Evolutionary conservation across 768 basidiomycete species (phyloP).

Genomic region (Mycena metata): DNA sequence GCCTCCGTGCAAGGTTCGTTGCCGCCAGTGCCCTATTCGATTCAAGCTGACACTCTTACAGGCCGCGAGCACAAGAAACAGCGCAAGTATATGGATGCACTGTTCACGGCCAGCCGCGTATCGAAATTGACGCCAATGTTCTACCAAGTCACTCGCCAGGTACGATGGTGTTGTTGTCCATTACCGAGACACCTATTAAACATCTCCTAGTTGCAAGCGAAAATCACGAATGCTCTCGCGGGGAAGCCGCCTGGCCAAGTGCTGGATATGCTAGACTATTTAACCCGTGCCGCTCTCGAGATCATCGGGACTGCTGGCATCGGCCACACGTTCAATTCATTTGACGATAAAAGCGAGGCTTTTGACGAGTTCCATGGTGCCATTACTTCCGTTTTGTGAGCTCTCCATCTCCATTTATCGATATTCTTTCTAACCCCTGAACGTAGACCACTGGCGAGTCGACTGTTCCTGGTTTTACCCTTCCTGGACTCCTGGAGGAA

Average conservation of each 20-base stretch:
- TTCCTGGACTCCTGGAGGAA: conserved; percentile 43
- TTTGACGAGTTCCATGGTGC: conserved; percentile 36
- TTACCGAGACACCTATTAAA: background rate
- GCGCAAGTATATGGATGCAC: conserved; percentile 42
- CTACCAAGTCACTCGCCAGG: conserved; percentile 42
- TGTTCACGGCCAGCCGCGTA: conserved; percentile 42
- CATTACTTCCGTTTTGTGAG: conserved; percentile 30
- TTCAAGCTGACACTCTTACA: conserved; percentile 3
- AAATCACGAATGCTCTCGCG: conserved; percentile 3
- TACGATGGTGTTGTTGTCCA: background rate
- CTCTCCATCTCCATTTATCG: background rate
- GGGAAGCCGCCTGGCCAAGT: conserved; percentile 21
- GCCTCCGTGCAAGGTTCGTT: conserved; percentile 43
- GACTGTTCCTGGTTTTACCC: conserved; percentile 43
- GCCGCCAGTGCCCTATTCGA: background rate
- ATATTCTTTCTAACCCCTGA: background rate
- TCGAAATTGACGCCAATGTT: conserved; percentile 44
- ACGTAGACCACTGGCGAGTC: conserved; percentile 43
- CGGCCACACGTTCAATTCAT: conserved; percentile 36
- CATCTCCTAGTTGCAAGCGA: conserved; percentile 13
- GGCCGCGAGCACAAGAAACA: conserved; percentile 45
- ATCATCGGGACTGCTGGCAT: conserved; percentile 43
- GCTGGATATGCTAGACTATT: conserved; percentile 40
- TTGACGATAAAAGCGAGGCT: conserved; percentile 28
- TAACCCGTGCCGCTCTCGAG: conserved; percentile 42